phyloP scores from a whole-genome alignment of 805 yeast species.

The Cyberlindnera mississippiensis region DNA sequence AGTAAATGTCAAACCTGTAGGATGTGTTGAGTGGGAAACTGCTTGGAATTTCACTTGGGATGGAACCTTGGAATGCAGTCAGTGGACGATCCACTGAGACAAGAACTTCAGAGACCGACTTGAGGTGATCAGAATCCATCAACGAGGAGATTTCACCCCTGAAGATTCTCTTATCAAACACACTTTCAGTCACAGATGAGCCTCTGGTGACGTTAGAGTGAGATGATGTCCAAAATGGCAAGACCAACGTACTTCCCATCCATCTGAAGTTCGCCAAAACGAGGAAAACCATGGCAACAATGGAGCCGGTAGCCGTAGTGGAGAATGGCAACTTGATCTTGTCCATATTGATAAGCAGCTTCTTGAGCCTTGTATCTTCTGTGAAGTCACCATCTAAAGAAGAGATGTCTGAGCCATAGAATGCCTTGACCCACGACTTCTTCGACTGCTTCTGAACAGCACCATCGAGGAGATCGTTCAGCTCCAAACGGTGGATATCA shows the following conservation, averaged over 20 bases:
- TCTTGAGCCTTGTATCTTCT: not conserved
- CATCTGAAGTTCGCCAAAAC: slow-evolving; percentile 33
- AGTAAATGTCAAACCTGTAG: slow-evolving; percentile 46
- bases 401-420: slow-evolving; percentile 1
- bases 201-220: not conserved
- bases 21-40: slow-evolving; percentile 26
- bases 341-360: not conserved
- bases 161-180: slow-evolving; percentile 20
- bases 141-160: slow-evolving; percentile 18
- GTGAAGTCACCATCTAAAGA: slow-evolving; percentile 8
- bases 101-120: slow-evolving; percentile 6
- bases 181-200: slow-evolving; percentile 8
- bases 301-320: slow-evolving; percentile 30
- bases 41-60: not conserved
- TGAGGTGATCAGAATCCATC: slow-evolving; percentile 5
- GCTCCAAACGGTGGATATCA: slow-evolving; percentile 61
- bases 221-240: not conserved
- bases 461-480: slow-evolving; percentile 44
- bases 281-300: slow-evolving; percentile 25
- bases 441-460: not conserved
- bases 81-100: slow-evolving; percentile 29
- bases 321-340: slow-evolving; percentile 33
- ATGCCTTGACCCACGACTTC: slow-evolving; percentile 7
- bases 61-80: slow-evolving; percentile 16
- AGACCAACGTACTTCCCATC: slow-evolving; percentile 23